Base-by-base conservation (phyloP, 345 rosid species). In the Melaleuca alternifolia region DNA sequence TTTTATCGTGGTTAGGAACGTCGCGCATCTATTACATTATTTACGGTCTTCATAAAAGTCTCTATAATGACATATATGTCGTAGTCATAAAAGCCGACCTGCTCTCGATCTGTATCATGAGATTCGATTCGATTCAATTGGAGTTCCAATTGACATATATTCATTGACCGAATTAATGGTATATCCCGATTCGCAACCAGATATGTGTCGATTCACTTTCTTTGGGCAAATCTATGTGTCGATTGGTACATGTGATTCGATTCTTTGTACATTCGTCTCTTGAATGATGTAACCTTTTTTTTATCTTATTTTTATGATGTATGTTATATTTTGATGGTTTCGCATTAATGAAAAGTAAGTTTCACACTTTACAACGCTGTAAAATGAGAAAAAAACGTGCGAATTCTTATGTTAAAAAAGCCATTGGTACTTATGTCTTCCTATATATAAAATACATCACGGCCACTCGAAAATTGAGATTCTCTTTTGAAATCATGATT, bases 101-200 rank as follows among this genome's bases (percentile, higher is more conserved):
- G 1, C 9, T 18, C 0, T 18, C 26, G 1, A 71, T 37, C 37
- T 2, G 1, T 18, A 18, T 2, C 0, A 2, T 0, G 1, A 16
- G 46, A 23, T 54, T 54, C 5, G 24, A 65, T 33, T 54, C 26
- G 26, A 20, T 54, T 71, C 1, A 2, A 18, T 71, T 33, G 8
- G 48, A 71, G 26, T 3, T 71, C 0, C 18, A 9, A 33, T 1
- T 65, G 3, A 33, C 0, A 10, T 3, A 1, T 5, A 16, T 30
- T 65, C 4, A 30, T 65, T 3, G 1, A 30, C 30, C 23, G 15
- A 7, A 65, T 30, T 10, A 7, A 7, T 28, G 76, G 21, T 1
- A 28, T 3, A 28, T 3, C 41, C 10, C 11, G 0, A 62, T 62
- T 62, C 0, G 6, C 10, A 1, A 65, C 20, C 6, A 7, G 15